Base-by-base conservation (phyloP, 352 stramenopile genomes). In the Phytophthora parvispora region DNA sequence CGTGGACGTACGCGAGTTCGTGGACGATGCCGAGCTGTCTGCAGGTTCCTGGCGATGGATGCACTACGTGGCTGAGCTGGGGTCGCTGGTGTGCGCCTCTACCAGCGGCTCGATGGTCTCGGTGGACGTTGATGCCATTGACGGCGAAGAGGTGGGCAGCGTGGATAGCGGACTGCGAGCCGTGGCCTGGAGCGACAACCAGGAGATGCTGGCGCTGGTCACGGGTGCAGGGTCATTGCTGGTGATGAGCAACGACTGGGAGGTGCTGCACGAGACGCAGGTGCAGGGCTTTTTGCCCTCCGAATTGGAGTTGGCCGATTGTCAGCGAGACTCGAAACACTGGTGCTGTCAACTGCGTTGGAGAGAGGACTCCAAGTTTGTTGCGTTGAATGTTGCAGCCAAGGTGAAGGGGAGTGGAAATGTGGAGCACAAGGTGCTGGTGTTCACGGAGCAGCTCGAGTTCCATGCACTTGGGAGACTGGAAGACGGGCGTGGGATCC, bases 201-300 rank as follows among this genome's bases (percentile, higher is more conserved):
- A 95, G 59, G 88, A 92, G 51, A 84, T 82, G 63, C 47, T 95
- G 51, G 83, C 86, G 8, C 52, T 95, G 20, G 74, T 76, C 28
- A 94, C 88, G 1, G 85, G 86, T 27, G 76, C 80, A 13, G 83
- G 86, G 1, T 68, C 81, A 9, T 55, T 95, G n/a, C 25, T 95
- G 38, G 67, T 91, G 16, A 91, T 95, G 84, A 94, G 82, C 64
- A 83, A 87, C 22, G 78, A 88, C 43, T 95, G 88, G 88, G 81
- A 94, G 24, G 85, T 93, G 56, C 72, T 95, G 10, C 69, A 91
- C 24, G 88, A 95, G 74, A 86, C 72, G 36, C 71, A 87, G 36
- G 60, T 91, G 2, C 69, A 82, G 12, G 45, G 42, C 13, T 72
- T 68, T 59, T 54, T 91, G 51, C 66, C 78, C 0, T 34, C 69